Base-by-base conservation (phyloP, 129 eudicot genomes). In the Solidago caesia region DNA sequence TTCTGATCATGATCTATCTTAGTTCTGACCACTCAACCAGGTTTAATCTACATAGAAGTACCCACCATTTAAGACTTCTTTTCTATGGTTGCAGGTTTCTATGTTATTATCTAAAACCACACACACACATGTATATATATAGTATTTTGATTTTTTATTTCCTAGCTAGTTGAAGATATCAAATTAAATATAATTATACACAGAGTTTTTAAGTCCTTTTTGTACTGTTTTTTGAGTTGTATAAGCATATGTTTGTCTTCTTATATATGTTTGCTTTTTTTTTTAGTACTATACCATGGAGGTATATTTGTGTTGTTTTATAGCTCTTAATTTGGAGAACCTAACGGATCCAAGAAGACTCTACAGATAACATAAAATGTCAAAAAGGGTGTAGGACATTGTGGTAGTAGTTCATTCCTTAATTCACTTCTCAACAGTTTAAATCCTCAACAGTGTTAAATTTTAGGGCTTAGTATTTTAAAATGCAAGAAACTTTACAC, bases 21-120 rank as follows among this genome's bases (percentile, higher is more conserved):
- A 67, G 51, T 7, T 66, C 70, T 78, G 83, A 72, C 77, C 81
- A 83, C 71, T 81, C 43, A 57, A 53, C 75, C 75, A 67, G 41
- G 6, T 49, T 67, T 80, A 27, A 48, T 73, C 64, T 73, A 61
- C 58, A 63, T 71, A 39, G 47, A 64, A 63, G 21, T 53, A 21
- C 16, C 46, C 74, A 67, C 53, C 39, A 1, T 33, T 33, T 33
- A 1, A 33, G 39, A 33, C 39, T 33, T 33, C 2, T 33, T 33
- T 33, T 33, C 0, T 21, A 21, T 21, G 21, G 21, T 21, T 21
- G 21, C 21, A 21, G 21, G 21, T 47, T 56, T 59, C 9, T 15
- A 10, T 69, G 43, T 41, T 45, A 70, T 48, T 56, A 21, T 67
- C 44, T 58, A 61, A n/a, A 14, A 42, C 27, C 27, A 64, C 59